A percentile compares a stretch with the other conserved stretches of the same genome.
Evolutionary conservation across 2,329 filamentous ascomycete species (phyloP).

Genomic region (Fusarium sterilihyphosum): DNA sequence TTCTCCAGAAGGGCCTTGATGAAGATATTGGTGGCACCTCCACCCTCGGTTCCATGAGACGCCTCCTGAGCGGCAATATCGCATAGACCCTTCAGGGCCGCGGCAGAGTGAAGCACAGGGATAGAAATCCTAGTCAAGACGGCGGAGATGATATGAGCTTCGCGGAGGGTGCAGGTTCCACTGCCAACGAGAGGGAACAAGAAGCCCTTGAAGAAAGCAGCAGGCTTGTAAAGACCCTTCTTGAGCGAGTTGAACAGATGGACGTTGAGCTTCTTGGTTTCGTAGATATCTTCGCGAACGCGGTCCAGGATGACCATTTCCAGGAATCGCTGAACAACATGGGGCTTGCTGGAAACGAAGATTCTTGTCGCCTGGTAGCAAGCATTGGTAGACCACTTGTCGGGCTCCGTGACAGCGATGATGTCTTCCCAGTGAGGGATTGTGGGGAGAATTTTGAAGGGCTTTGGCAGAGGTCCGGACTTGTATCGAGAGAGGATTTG

Average conservation of each 20-base stretch:
- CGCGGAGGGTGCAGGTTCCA: slow-evolving; percentile 89
- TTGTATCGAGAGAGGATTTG: slow-evolving; percentile 92
- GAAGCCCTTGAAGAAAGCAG: slow-evolving; percentile 96
- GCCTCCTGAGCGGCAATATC: slow-evolving; percentile 95
- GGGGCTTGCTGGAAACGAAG: slow-evolving; percentile 86
- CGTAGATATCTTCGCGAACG: slow-evolving; percentile 93
- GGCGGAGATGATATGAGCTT: slow-evolving; percentile 90
- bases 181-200: slow-evolving; percentile 88
- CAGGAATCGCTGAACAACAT: slow-evolving; percentile 84
- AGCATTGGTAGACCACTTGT: slow-evolving; percentile 77
- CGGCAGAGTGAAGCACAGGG: slow-evolving; percentile 90
- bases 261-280: slow-evolving; percentile 94
- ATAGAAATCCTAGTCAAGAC: slow-evolving; percentile 87
- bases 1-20: slow-evolving; percentile 94
- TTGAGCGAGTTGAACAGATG: slow-evolving; percentile 94
- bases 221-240: slow-evolving; percentile 91
- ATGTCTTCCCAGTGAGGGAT: slow-evolving; percentile 92
- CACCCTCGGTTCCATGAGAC: slow-evolving; percentile 82
- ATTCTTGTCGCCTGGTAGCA: slow-evolving; percentile 91
- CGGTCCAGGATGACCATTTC: slow-evolving; percentile 87
- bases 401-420: slow-evolving; percentile 83
- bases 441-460: slow-evolving; percentile 95
- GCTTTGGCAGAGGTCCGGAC: slow-evolving; percentile 95
- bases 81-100: slow-evolving; percentile 89
- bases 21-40: slow-evolving; percentile 93